Percentiles rank a stretch among this genome's conserved stretches.
Conservation (phyloP, 345 rosid species). For the Erodium maritimum region DNA sequence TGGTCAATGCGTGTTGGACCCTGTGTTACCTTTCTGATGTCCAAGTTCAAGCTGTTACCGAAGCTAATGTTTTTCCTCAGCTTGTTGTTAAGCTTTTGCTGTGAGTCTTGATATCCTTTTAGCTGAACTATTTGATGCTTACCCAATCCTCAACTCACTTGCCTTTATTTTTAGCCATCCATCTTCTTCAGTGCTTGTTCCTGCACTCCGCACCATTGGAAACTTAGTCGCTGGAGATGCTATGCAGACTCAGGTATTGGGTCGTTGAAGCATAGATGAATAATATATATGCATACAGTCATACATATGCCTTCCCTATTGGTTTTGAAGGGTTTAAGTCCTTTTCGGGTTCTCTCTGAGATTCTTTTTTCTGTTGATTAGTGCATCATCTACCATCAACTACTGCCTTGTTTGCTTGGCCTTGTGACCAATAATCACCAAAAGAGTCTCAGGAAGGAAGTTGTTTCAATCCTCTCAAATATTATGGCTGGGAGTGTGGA, state of each 20-base stretch:
- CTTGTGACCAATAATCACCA: conserved; percentile 44
- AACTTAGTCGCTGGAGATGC: conserved; percentile 79
- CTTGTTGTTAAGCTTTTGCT: conserved; percentile 51
- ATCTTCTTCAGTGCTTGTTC: conserved; percentile 64
- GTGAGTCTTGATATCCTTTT: conserved; percentile 30
- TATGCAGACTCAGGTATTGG: conserved; percentile 64
- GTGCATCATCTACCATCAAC: conserved; percentile 54
- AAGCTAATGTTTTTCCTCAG: conserved; percentile 59
- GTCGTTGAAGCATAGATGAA: no score
- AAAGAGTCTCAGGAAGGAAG: conserved; percentile 85
- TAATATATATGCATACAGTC: no score
- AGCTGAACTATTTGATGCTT: not conserved
- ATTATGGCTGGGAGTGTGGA: conserved; percentile 75
- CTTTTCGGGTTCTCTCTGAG: no score
- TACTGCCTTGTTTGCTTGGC: conserved; percentile 53
- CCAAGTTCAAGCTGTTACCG: conserved; percentile 63
- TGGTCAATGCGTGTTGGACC: conserved; percentile 85
- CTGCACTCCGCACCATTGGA: conserved; percentile 84
- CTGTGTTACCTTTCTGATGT: conserved; percentile 76
- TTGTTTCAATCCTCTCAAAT: conserved; percentile 84
- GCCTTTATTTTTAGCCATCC: conserved; percentile 34
- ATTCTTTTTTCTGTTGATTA: conserved; percentile 5
- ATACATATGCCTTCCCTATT: no score
- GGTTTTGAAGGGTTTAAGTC: no score
- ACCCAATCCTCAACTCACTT: not conserved